Base-by-base conservation (phyloP, 306 rosid genomes). In the Fragaria iinumae region DNA sequence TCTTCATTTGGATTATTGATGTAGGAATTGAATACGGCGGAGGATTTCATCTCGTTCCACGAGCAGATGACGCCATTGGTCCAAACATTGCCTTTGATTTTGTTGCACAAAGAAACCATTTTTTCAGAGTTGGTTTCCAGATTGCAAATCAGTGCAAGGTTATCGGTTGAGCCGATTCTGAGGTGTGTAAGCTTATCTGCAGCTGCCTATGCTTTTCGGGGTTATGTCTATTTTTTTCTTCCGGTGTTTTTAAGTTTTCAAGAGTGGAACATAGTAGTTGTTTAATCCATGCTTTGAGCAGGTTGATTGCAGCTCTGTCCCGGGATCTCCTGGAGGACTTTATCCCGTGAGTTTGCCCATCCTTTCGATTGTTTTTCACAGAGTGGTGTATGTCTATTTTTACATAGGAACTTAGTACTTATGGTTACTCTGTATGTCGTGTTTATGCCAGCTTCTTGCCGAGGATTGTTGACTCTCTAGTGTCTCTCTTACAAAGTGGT, bases 11-110 rank as follows among this genome's bases (percentile, higher is more conserved):
- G 39, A n/a, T 63, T 52, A 66, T 48, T 1, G 38, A 71, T 66
- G n/a, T 79, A 94, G 98, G 98, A 94, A 82, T 75, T 90, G 87
- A 94, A 90, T 79, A 94, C 98, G 0, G 93, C 98, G 0, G 97
- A 86, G 83, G 98, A 92, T 84, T 94, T 94, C 66, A 94, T 94
- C 80, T 83, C 90, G 25, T 88, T 87, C 47, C 88, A 94, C 18
- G 98, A 90, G 82, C 90, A 88, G 68, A 82, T 88, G 69, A 64
- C 91, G 69, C 93, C 96, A 4, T 69, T 78, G 57, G 93, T 86
- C 39, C 97, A 89, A 83, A 87, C 97, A 75, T 76, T 92, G 75
- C 91, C 95, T 36, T 72, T 89, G 83, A 88, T 94, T 71, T 76
- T 92, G 68, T 81, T 91, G 84, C 98, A 90, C 77, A 92, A 88